Evolutionary conservation across 441 rosid species (phyloP).

Genomic region (Erysimum cheiri): DNA sequence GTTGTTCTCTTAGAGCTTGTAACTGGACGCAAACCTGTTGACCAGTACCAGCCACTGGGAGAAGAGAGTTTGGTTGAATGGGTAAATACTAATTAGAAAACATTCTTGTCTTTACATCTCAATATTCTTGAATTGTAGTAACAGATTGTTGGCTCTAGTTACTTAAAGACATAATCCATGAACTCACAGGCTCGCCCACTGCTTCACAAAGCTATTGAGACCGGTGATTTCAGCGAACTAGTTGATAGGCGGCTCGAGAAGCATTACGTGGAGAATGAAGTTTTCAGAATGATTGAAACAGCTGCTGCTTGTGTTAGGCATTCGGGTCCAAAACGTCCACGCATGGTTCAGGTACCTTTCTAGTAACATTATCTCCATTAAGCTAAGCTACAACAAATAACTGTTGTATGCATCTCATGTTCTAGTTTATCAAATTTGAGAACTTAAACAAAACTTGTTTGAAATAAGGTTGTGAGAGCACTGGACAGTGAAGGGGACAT

Average conservation of each 20-base stretch:
- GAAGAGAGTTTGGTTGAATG: conserved; percentile 94
- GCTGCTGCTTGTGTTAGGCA: conserved; percentile 95
- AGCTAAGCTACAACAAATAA: background rate
- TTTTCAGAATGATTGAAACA: conserved; percentile 82
- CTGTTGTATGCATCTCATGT: background rate
- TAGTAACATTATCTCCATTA: background rate
- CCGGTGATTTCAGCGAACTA: conserved; percentile 62
- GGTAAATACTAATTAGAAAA: conserved; percentile 46
- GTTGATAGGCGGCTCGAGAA: conserved; percentile 74
- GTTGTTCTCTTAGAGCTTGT: conserved; percentile 87
- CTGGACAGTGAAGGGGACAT: conserved; percentile 62
- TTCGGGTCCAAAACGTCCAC: conserved; percentile 86
- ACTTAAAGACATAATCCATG: background rate
- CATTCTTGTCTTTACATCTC: background rate
- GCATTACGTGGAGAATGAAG: conserved; percentile 69
- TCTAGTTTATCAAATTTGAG: conserved; percentile 6
- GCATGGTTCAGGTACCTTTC: conserved; percentile 77
- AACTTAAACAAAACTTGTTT: background rate
- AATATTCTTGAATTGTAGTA: background rate
- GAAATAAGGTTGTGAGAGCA: conserved; percentile 71
- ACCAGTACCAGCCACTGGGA: conserved; percentile 72
- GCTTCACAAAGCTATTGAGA: conserved; percentile 68
- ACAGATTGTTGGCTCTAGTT: conserved; percentile 2
- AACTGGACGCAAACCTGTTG: conserved; percentile 85
- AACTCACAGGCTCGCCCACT: conserved; percentile 78